Base-by-base conservation (phyloP, 441 rosid species). In the Pelargonium fulgidum region DNA sequence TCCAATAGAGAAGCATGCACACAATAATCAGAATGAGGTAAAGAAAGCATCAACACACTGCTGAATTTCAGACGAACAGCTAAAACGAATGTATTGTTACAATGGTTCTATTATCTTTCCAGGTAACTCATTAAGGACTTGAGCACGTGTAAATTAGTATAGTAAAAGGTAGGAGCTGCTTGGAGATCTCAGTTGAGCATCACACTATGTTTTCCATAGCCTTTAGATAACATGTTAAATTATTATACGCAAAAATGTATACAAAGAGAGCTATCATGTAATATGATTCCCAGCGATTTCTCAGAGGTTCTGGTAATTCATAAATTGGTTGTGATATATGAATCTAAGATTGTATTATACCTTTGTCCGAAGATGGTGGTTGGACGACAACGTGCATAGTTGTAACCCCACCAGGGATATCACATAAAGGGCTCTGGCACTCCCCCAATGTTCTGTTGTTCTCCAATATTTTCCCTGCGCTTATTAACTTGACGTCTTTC, bases 381-480 rank as follows among this genome's bases (percentile, higher is more conserved):
- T 94, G 97, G 82, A 94, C 87, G 75, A 94, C 83, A 22, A 94
- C 97, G 14, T 91, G 99, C 96, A 94, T 94, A 54, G 99, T 94
- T 70, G 93, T 91, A 67, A 94, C 92, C 66, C 91, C 89, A 33
- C 92, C 92, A 16, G 91, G 92, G 56, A 86, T 78, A 77, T 85
- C 92, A 64, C 89, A 84, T 42, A 94, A 83, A 1, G 97, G 96
- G 74, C 91, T 91, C 73, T 77, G 88, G 74, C 96, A 94, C 71
- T 90, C 97, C 39, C 86, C 89, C 20, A 91, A 70, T 7, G 91
- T 91, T 81, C 82, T 87, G 82, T 73, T 89, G 84, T 90, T 91
- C 73, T 90, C 99, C 79, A 94, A 78, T 79, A 94, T 83, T 78
- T 85, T 94, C 65, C 99, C 99, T 1, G 94, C 99, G 47, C 93